Base-by-base conservation (phyloP, 2,329 filamentous ascomycete species). In the Fusarium compactum region DNA sequence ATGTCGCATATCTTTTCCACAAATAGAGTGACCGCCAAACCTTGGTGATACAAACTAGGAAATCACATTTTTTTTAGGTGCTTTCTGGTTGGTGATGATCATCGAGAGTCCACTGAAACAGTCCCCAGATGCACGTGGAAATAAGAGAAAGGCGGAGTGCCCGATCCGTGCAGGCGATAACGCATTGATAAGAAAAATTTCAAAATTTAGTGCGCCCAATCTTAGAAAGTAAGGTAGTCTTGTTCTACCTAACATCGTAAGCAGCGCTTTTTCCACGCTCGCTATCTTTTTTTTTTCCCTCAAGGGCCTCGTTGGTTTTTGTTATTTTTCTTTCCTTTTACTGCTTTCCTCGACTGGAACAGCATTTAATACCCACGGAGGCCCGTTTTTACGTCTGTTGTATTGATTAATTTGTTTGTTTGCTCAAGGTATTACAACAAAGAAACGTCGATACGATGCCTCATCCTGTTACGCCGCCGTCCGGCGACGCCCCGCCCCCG, bases 401-500 rank as follows among this genome's bases (percentile, higher is more conserved):
- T 29, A 30, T 41, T 48, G 30, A 45, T 40, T 20, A 15, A 25
- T 56, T 54, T 61, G 44, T 44, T 52, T 34, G 40, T 45, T 32
- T 27, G 22, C 48, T 15, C 48, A 52, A 38, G 48, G 48, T 34
- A 18, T 27, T 48, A 48, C 55, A 56, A 65, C 27, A 58, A 57
- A 56, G 47, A 69, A 51, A 61, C 44, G 43, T 53, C 54, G 58
- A 62, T 62, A 76, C 74, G 69, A 85, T 85, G 83, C 83, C 83
- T 83, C 83, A 85, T 75, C 82, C 82, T 67, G 79, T 84, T 69
- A 80, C 84, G 74, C 83, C 84, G 76, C 84, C 83, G 61, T 75
- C 82, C 72, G 81, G 81, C 72, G 82, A 81, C 71, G 80, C 82
- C 76, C 78, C 83, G 79, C 85, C 86, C 73, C 85, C 89, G 70